These are phyloP conservation scores for Phytophthora colocasiae DNA, from an alignment of 352 stramenopile genomes.

Conservation along the genomic window DNA sequence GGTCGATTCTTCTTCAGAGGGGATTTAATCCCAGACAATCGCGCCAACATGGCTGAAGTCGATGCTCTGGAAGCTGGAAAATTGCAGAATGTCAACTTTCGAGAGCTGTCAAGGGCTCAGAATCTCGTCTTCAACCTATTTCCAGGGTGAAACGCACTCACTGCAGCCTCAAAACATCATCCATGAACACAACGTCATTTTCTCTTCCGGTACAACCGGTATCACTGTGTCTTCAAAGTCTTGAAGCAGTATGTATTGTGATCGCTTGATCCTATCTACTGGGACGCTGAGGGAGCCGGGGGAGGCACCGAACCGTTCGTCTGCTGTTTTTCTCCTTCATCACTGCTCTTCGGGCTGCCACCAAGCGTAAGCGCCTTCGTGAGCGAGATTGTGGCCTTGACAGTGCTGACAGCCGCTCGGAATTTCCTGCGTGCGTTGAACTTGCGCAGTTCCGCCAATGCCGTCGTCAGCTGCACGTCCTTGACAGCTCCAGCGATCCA, in stretches of 20 bases:
- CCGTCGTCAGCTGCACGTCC: constrained; percentile 84
- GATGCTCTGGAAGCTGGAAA: constrained; percentile 9
- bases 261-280: constrained; percentile 37
- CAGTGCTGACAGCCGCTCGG: constrained; percentile 92
- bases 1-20: background rate
- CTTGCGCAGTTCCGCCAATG: constrained; percentile 89
- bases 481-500: constrained; percentile 89
- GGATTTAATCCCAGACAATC: constrained; percentile 34
- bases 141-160: constrained; percentile 21
- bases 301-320: constrained; percentile 19
- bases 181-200: constrained; percentile 12
- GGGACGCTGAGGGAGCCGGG: constrained; percentile 30
- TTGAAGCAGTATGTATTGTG: constrained; percentile 36
- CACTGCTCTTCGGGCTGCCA: constrained; percentile 33
- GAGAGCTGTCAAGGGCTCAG: background rate
- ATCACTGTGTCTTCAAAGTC: constrained; percentile 29
- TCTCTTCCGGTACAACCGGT: constrained; percentile 14
- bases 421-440: constrained; percentile 96
- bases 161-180: constrained; percentile 9
- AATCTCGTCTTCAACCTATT: constrained; percentile 28
- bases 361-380: constrained; percentile 67
- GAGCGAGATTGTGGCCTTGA: constrained; percentile 85
- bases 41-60: constrained; percentile 23
- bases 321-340: constrained; percentile 31
- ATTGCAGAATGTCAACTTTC: constrained; percentile 19